phyloP scores from a whole-genome alignment of 2,329 filamentous ascomycete species.

The Juglanconis sp. region DNA sequence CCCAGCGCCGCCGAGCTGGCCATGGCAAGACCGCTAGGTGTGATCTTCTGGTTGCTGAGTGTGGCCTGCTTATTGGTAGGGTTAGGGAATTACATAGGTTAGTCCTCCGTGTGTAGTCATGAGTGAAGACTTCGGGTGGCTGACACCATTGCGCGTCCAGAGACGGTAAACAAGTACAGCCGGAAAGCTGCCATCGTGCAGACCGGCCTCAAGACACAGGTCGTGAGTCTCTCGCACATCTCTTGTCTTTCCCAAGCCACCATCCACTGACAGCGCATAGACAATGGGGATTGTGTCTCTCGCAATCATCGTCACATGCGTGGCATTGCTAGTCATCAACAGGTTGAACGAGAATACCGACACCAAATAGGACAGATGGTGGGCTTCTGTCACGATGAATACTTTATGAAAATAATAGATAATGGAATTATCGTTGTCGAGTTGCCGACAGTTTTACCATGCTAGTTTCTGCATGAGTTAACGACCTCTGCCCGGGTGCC shows the following conservation, averaged over 20 bases:
- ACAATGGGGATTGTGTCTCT: slow-evolving; percentile 60
- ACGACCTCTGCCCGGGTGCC: too few relatives aligned
- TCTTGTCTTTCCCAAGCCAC: neutral
- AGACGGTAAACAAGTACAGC: slow-evolving; percentile 77
- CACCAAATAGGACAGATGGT: neutral
- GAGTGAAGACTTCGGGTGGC: neutral
- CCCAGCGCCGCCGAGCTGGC: slow-evolving; percentile 69
- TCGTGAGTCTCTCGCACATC: slow-evolving; percentile 46
- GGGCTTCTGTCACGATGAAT: too few relatives aligned
- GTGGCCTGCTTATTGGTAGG: slow-evolving; percentile 74
- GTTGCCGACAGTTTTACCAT: too few relatives aligned
- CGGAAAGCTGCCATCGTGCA: slow-evolving; percentile 80
- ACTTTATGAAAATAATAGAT: too few relatives aligned
- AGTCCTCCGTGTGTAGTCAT: slow-evolving; percentile 22
- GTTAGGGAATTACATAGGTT: slow-evolving; percentile 81
- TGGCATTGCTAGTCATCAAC: slow-evolving; percentile 57
- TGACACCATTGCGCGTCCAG: slow-evolving; percentile 28
- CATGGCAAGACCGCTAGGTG: slow-evolving; percentile 78
- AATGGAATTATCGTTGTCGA: too few relatives aligned
- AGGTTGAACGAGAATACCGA: slow-evolving; percentile 30
- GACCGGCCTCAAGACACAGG: slow-evolving; percentile 87
- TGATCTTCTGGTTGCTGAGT: slow-evolving; percentile 82
- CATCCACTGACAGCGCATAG: slow-evolving; percentile 32
- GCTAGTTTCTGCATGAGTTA: too few relatives aligned
- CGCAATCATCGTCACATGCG: slow-evolving; percentile 63